These are phyloP conservation scores for Backusella tuberculispora DNA, from an alignment of 192 early-diverging fungal genomes.

Conservation along the genomic window DNA sequence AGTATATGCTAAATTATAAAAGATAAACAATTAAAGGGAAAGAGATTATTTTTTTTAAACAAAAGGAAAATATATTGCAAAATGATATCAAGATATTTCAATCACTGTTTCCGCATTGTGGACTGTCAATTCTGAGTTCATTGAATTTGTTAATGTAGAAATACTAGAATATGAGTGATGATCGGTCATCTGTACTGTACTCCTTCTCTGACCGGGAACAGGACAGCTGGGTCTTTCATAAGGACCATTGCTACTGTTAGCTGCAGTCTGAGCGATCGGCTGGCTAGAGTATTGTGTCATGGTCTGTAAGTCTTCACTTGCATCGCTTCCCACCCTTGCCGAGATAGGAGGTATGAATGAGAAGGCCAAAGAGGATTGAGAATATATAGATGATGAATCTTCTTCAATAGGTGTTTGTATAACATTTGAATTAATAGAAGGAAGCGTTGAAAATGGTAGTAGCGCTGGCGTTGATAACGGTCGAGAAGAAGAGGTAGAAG, in stretches of 20 bases:
- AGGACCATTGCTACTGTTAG: background rate
- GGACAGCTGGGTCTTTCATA: constrained; percentile 19
- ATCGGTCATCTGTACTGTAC: background rate
- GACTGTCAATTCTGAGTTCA: background rate
- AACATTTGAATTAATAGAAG: background rate
- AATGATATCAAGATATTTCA: background rate
- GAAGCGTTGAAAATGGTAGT: background rate
- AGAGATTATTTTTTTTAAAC: background rate
- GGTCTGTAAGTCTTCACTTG: constrained; percentile 16
- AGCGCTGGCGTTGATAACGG: background rate
- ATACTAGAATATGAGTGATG: background rate
- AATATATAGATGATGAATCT: constrained; percentile 10
- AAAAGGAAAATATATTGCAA: background rate
- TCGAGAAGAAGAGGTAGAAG: background rate
- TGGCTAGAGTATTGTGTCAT: constrained; percentile 2
- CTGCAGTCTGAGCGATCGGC: background rate
- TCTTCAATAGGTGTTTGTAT: background rate
- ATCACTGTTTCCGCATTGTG: background rate
- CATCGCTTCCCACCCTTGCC: constrained; percentile 4
- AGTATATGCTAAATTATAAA: too few species aligned
- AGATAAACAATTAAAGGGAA: background rate
- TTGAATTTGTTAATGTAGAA: background rate
- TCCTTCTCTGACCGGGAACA: constrained; percentile 9
- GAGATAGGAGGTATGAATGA: background rate
- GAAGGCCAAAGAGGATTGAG: background rate